Evolutionary conservation across 495 filamentous ascomycete genomes (phyloP).

Genomic region (Chaetomium cochliodes): DNA sequence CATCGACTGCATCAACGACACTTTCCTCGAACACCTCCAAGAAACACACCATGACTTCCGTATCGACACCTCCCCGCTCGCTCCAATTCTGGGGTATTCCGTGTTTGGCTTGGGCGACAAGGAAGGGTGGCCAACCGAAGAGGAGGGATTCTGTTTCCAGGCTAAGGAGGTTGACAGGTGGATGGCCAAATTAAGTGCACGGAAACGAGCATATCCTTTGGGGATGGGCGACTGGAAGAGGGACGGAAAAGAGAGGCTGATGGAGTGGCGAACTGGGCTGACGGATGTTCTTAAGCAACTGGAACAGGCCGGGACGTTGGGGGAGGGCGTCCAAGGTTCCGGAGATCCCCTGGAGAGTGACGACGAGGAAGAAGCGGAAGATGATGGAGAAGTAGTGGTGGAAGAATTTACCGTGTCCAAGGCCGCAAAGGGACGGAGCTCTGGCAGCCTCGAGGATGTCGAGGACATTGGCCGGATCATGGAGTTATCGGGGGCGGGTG

Average conservation of each 20-base stretch:
- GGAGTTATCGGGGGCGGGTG: constrained; percentile 46
- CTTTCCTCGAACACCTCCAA: constrained; percentile 74
- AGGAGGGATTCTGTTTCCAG: constrained; percentile 88
- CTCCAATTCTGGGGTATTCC: constrained; percentile 74
- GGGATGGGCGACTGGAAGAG: constrained; percentile 84
- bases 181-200: constrained; percentile 87
- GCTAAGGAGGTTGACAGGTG: constrained; percentile 86
- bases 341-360: constrained; percentile 82
- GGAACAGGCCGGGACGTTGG: constrained; percentile 59
- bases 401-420: constrained; percentile 41
- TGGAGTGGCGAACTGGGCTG: constrained; percentile 78
- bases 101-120: constrained; percentile 93
- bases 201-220: constrained; percentile 75
- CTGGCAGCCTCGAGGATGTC: constrained; percentile 65
- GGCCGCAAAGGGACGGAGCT: constrained; percentile 39
- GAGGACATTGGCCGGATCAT: constrained; percentile 77
- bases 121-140: constrained; percentile 85
- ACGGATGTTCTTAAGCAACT: constrained; percentile 65
- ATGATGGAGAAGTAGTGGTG: constrained; percentile 58
- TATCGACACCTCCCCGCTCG: constrained; percentile 83
- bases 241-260: constrained; percentile 60
- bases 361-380: constrained; percentile 60
- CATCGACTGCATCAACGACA: constrained; percentile 82
- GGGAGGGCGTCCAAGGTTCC: constrained; percentile 77
- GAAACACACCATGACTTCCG: constrained; percentile 96